phyloP scores from a whole-genome alignment of 2,329 filamentous ascomycete genomes.

The Apiospora hydei region DNA sequence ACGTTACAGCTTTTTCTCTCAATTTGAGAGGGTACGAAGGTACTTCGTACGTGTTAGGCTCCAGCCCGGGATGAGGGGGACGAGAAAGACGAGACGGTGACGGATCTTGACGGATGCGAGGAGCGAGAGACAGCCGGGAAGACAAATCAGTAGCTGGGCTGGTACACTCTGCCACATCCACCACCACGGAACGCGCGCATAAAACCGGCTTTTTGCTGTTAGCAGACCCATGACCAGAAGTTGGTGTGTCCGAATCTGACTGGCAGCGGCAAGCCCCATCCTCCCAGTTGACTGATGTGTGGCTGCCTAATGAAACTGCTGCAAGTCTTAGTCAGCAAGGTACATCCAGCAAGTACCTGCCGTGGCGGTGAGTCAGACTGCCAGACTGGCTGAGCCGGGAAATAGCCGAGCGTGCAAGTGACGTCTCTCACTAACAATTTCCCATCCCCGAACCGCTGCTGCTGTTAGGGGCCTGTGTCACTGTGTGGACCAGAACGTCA shows the following conservation, averaged over 20 bases:
- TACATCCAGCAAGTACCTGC: conserved; percentile 14
- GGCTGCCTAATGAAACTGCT: conserved; percentile 25
- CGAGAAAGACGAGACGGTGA: not conserved
- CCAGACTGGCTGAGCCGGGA: not conserved
- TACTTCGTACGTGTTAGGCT: not conserved
- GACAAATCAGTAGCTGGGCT: conserved; percentile 6
- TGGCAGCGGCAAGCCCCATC: conserved; percentile 14
- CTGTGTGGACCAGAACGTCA: conserved; percentile 32
- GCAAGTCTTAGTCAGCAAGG: not conserved
- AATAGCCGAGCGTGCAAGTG: conserved; percentile 27
- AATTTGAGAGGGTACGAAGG: not conserved
- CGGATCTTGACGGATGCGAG: conserved; percentile 4
- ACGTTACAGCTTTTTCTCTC: conserved; percentile 23
- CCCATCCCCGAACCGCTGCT: not conserved
- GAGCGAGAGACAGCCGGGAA: conserved; percentile 4
- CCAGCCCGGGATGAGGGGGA: not conserved
- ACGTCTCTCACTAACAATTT: conserved; percentile 33
- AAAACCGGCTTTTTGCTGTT: conserved; percentile 25
- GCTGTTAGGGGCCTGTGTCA: not conserved
- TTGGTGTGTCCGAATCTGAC: conserved; percentile 26
- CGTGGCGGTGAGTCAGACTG: conserved; percentile 15
- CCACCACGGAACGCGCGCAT: not conserved
- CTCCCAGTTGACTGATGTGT: conserved; percentile 1
- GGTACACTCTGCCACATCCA: not conserved
- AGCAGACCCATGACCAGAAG: conserved; percentile 14